phyloP scores from a whole-genome alignment of 192 early-diverging fungal genomes.

The Mortierella antarctica region DNA sequence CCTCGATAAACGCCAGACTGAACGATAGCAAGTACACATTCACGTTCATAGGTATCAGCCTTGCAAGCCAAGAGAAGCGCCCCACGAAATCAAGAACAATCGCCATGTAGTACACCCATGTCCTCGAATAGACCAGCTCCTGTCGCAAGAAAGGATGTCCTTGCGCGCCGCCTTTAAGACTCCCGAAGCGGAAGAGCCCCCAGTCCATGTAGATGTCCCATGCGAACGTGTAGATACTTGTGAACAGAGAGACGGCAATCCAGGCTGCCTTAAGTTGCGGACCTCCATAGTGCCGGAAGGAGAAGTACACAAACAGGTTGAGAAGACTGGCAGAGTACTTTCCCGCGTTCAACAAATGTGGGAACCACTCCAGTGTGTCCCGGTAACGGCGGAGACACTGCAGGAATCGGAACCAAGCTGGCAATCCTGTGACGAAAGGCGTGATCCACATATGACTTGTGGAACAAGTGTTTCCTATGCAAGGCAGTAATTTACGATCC shows the following conservation, averaged over 20 bases:
- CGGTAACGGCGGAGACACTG: constrained; percentile 80
- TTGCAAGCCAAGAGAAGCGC: constrained; percentile 74
- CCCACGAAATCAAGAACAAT: constrained; percentile 73
- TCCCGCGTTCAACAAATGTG: constrained; percentile 72
- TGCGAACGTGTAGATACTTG: constrained; percentile 64
- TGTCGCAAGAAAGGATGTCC: constrained; percentile 67
- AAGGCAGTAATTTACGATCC: background rate
- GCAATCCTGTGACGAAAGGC: constrained; percentile 71
- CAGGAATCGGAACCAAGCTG: constrained; percentile 75
- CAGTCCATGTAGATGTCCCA: constrained; percentile 77
- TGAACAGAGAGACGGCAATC: constrained; percentile 60
- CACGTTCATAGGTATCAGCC: constrained; percentile 28
- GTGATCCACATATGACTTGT: constrained; percentile 49
- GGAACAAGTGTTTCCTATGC: constrained; percentile 17
- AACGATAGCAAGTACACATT: constrained; percentile 27
- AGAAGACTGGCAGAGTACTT: constrained; percentile 70
- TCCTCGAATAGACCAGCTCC: constrained; percentile 67
- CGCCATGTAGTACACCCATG: constrained; percentile 75
- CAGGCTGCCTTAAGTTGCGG: constrained; percentile 33
- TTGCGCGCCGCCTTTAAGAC: constrained; percentile 37
- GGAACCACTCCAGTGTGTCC: constrained; percentile 68
- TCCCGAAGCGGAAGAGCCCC: constrained; percentile 66
- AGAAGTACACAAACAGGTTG: constrained; percentile 57
- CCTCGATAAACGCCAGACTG: constrained; percentile 38
- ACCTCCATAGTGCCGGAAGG: constrained; percentile 39